Base-by-base conservation (phyloP, 2,329 filamentous ascomycete species). In the Rosellinia necatrix region DNA sequence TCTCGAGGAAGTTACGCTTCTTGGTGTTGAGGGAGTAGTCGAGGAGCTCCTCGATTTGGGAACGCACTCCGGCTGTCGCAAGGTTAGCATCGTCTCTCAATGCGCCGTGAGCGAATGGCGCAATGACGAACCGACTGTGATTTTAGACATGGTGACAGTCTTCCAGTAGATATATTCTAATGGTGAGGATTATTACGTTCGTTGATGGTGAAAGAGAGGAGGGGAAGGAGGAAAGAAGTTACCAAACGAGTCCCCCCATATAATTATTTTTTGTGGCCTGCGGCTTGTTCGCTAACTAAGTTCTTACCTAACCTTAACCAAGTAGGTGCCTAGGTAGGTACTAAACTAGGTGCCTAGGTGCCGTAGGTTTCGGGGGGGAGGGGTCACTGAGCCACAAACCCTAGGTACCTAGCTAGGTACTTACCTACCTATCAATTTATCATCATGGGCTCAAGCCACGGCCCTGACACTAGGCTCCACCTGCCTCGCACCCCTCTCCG, bases 1-100 rank as follows among this genome's bases (percentile, higher is more conserved):
- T 93, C 84, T 94, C 91, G 77, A 96, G 85, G 84, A 96, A 97
- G 87, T 96, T 96, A 72, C 92, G 85, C 90, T 96, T 96, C 89
- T 96, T 96, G 79, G 90, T 91, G 79, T 96, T 87, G 73, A 84
- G 84, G 76, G 90, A 96, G 89, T 97, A 97, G 75, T 96, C 88
- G 73, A 99, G 89, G 74, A 99, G 86, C 78, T 94, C 86, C 78
- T 88, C 82, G 78, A 97, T 91, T 83, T 97, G 68, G 50, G 62
- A 52, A 66, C 70, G 72, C 71, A 74, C 72, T 72, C 71, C 70
- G 69, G 70, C 70, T 70, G 47, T 63, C 75, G 71, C 72, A 25
- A 65, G 60, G 62, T 64, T 27, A 56, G 61, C 61, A 66, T 56
- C 61, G 66, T 56, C 30, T 44, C 24, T 58, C 52, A 10, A 52